Conservation (phyloP, 768 basidiomycete genomes). For the Podaxis sp. region DNA sequence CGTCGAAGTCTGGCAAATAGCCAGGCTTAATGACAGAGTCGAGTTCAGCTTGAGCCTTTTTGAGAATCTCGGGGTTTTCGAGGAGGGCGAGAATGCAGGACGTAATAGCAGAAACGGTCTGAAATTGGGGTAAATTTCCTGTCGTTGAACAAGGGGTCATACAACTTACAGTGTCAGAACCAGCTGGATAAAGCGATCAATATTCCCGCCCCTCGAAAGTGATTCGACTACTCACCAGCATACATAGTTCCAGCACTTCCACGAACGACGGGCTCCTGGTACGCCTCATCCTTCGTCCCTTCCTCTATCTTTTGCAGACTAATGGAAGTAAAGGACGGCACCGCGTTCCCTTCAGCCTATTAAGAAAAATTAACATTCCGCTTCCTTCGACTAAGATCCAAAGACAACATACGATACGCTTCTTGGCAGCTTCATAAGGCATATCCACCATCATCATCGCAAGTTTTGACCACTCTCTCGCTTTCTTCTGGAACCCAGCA, state of each 20-base stretch:
- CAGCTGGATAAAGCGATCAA: conserved; percentile 13
- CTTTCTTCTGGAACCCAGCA: conserved; percentile 36
- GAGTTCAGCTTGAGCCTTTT: conserved; percentile 34
- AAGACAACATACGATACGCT: conserved; percentile 27
- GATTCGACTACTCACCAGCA: conserved; percentile 15
- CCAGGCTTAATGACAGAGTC: conserved; percentile 32
- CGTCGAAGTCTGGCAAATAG: conserved; percentile 32
- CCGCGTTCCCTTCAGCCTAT: conserved; percentile 18
- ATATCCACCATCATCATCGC: conserved; percentile 32
- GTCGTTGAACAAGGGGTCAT: not conserved
- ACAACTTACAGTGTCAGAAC: conserved; percentile 19
- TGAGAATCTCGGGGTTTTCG: conserved; percentile 24
- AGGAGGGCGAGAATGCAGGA: conserved; percentile 16
- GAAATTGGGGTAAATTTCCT: not conserved
- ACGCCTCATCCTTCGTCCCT: conserved; percentile 9
- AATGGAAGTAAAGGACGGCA: conserved; percentile 20
- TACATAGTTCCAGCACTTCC: conserved; percentile 24
- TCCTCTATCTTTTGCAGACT: conserved; percentile 17
- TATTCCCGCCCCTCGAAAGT: not conserved
- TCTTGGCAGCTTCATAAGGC: conserved; percentile 33
- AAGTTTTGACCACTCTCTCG: conserved; percentile 35
- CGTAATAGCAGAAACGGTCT: conserved; percentile 14
- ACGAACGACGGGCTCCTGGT: conserved; percentile 23
- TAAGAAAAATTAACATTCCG: not conserved
- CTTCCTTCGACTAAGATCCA: not conserved